phyloP scores from a whole-genome alignment of 2,329 filamentous ascomycete genomes.

The Alternaria gansuensis region DNA sequence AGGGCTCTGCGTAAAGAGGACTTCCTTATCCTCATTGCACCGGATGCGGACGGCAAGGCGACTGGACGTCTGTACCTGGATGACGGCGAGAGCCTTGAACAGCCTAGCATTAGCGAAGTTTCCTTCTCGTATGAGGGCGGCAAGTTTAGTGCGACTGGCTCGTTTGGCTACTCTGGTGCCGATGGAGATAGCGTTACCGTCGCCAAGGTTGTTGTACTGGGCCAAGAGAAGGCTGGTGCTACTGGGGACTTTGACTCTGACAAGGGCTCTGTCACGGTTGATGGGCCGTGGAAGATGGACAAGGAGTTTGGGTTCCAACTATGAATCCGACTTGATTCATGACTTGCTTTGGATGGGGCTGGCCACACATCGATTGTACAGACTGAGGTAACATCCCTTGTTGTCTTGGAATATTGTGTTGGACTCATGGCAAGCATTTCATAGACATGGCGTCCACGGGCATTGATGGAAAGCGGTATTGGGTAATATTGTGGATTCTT shows the following conservation, averaged over 20 bases:
- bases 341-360: background rate
- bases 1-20: conserved; percentile 69
- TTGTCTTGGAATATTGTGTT: background rate
- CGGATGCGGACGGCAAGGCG: conserved; percentile 69
- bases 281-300: conserved; percentile 44
- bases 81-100: conserved; percentile 74
- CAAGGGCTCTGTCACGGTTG: conserved; percentile 29
- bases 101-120: conserved; percentile 65
- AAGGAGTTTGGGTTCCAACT: conserved; percentile 34
- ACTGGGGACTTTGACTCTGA: conserved; percentile 28
- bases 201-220: conserved; percentile 41
- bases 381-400: background rate
- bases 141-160: conserved; percentile 61
- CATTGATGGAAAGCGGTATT: background rate
- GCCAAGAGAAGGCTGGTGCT: conserved; percentile 29
- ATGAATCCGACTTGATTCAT: conserved; percentile 9
- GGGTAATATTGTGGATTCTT: background rate
- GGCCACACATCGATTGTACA: background rate
- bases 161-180: conserved; percentile 60
- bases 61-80: conserved; percentile 77
- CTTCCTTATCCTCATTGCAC: conserved; percentile 76
- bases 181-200: conserved; percentile 42
- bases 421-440: background rate
- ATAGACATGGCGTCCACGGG: conserved; percentile 2
- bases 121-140: conserved; percentile 67